Base-by-base conservation (phyloP, 257 asterid genomes). In the Anisodus acutangulus region DNA sequence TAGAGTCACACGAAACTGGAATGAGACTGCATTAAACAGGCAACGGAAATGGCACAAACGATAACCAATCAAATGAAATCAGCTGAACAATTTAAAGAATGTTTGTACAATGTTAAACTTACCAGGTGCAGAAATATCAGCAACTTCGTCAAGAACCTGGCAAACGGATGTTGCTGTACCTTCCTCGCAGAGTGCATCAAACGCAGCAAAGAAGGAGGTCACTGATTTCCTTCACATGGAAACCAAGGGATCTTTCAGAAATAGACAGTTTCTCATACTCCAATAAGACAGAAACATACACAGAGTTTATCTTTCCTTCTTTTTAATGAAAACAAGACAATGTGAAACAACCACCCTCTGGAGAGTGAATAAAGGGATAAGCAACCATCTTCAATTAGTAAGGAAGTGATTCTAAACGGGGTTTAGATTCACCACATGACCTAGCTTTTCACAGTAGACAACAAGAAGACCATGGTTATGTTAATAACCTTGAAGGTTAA, bases 81-180 rank as follows among this genome's bases (percentile, higher is more conserved):
- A 47, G 79, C 22, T 17, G 39, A 82, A 10, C 54, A 82, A 82
- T 66, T 47, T 31, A 66, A 47, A 53, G 41, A 53, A 55, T 78
- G 45, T 51, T 78, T 31, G 13, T 57, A 53, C 4, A 53, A 26
- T 31, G 49, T 57, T 26, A 87, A 86, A 55, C 87, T 84, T 87
- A 93, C 99, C 99, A 58, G 98, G 94, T 47, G 94, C 86, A 84
- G 98, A 94, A 88, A 93, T 89, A 89, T 96, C 99, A 71, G 99
- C 94, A 87, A 96, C 92, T 86, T 94, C 99, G 66, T 93, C 95
- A 84, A 96, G 98, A 71, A 97, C 95, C 87, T 90, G 87, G 85
- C 98, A 94, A 63, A 96, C 98, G 72, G 97, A 10, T 78, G 98
- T 91, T 79, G 99, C 98, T 37, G 97, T 96, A 88, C 99, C 99